Base-by-base conservation (phyloP, 805 yeast genomes). In the Nakazawaea laoshanensis region DNA sequence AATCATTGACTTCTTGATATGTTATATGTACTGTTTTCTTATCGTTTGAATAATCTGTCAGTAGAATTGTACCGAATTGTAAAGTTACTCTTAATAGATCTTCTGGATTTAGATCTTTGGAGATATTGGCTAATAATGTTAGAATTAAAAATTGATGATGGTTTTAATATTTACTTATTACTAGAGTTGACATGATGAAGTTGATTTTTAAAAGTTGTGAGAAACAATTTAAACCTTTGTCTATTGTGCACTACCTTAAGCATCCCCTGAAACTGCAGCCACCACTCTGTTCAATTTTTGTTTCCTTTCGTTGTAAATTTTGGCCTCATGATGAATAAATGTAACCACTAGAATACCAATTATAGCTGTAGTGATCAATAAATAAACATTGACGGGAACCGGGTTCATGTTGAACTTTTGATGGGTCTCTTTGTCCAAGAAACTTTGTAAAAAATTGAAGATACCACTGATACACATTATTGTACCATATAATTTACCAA, bases 401-500 rank as follows among this genome's bases (percentile, higher is more conserved):
- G 77, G 78, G 48, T 71, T 67, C 77, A 70, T 70, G 10, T 62
- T 48, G 47, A 71, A 71, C 5, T 56, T 53, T 3, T 67, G 61
- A 48, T 71, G 78, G 1, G 78, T 71, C 24, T 57, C 46, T 36
- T 47, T 56, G 44, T 71, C 78, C 44, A 71, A 57, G 10, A 53
- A 43, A 17, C 64, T 53, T 47, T 71, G 78, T 25, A 56, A 49
- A 39, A 64, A 67, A 46, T 71, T 71, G 48, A 67, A 50, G 12
- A 67, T 41, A 23, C 78, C 78, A 1, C 76, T 63, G 16, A 67
- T 53, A 27, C 74, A 65, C 53, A 70, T 68, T 20, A 70, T 67
- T 13, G 71, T 52, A n/a, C 77, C 77, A 44, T 72, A 72, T 19
- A 72, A 65, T 1, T 74, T 67, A 24, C 81, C 78, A 48, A 72